Conservation (phyloP, 768 basidiomycete genomes). For the Asterophora lycoperdoides region DNA sequence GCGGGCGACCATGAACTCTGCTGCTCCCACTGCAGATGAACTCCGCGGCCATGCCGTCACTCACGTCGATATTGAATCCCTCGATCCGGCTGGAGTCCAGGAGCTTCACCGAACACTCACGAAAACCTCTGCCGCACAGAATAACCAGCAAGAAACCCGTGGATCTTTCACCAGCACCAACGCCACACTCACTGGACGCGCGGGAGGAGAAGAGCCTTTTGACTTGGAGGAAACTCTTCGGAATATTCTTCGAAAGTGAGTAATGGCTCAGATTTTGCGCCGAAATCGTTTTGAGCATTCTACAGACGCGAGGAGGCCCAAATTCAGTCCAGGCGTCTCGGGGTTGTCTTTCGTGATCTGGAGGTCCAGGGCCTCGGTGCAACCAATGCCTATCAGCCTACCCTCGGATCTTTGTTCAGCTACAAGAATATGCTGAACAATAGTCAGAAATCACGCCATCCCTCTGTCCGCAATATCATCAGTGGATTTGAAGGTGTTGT, state of each 20-base stretch:
- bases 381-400: slow-evolving; percentile 40
- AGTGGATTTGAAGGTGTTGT: slow-evolving; percentile 60
- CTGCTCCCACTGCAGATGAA: background rate
- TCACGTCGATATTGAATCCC: slow-evolving; percentile 37
- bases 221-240: slow-evolving; percentile 28
- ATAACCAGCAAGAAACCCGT: background rate
- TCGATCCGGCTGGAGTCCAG: slow-evolving; percentile 42
- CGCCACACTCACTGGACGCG: slow-evolving; percentile 16
- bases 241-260: slow-evolving; percentile 23
- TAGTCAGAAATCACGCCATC: slow-evolving; percentile 47
- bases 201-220: slow-evolving; percentile 24
- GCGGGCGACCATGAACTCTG: slow-evolving; percentile 5
- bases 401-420: slow-evolving; percentile 50
- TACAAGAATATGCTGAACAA: slow-evolving; percentile 33
- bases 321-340: slow-evolving; percentile 34
- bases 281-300: too few relatives aligned
- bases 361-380: slow-evolving; percentile 47
- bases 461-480: slow-evolving; percentile 61
- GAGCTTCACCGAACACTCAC: slow-evolving; percentile 23
- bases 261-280: background rate
- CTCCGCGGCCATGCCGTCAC: slow-evolving; percentile 18
- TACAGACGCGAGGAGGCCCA: slow-evolving; percentile 15
- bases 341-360: slow-evolving; percentile 48
- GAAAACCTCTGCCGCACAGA: slow-evolving; percentile 7
- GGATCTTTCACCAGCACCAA: slow-evolving; percentile 13